Conservation (phyloP, 768 basidiomycete species). For the Termitomyces sp. region DNA sequence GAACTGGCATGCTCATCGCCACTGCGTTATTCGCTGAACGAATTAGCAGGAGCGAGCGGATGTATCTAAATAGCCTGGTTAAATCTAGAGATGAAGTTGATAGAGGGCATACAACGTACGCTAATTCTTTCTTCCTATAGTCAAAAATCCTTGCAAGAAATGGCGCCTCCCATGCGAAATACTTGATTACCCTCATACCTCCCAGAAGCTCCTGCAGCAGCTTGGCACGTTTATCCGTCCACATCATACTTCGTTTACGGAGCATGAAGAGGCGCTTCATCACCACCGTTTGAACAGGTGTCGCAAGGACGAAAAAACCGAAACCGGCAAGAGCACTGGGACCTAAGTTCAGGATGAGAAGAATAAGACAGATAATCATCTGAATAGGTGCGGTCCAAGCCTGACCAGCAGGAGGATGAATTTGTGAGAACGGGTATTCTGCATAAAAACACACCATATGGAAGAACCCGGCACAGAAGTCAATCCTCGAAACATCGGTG, state of each 20-base stretch:
- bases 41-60: constrained; percentile 61
- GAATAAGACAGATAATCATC: constrained; percentile 67
- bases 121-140: constrained; percentile 69
- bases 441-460: constrained; percentile 45
- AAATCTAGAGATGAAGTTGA: background rate
- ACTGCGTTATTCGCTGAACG: constrained; percentile 66
- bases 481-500: constrained; percentile 86
- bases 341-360: constrained; percentile 73
- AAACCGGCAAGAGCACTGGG: constrained; percentile 52
- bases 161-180: constrained; percentile 84
- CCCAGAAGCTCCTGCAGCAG: constrained; percentile 84
- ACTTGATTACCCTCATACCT: constrained; percentile 91
- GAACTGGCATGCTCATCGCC: constrained; percentile 64
- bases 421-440: background rate
- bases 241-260: constrained; percentile 72
- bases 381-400: constrained; percentile 75
- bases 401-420: constrained; percentile 18
- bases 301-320: constrained; percentile 59
- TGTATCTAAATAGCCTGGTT: constrained; percentile 35
- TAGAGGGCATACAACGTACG: constrained; percentile 28
- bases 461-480: constrained; percentile 79
- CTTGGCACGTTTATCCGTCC: constrained; percentile 90
- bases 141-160: constrained; percentile 70
- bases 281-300: constrained; percentile 65
- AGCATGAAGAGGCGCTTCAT: constrained; percentile 72